phyloP scores from a whole-genome alignment of 345 rosid species.

The Eucalyptus marginata region DNA sequence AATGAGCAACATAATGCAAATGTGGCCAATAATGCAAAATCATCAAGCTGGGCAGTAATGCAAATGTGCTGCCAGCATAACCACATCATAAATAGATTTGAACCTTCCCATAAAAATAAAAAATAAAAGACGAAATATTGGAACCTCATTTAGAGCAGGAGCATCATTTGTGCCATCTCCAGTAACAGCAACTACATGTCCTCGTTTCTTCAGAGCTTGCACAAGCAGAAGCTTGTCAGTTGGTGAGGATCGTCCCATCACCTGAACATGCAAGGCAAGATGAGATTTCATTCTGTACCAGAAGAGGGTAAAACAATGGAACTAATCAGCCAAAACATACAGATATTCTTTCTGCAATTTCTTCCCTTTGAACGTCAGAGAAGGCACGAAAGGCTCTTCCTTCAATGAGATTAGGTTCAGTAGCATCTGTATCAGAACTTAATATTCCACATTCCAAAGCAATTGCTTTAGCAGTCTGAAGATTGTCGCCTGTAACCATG shows the following conservation, averaged over 20 bases:
- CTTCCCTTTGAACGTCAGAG: background rate
- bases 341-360: background rate
- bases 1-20: background rate
- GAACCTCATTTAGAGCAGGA: conserved; percentile 18
- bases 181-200: conserved; percentile 38
- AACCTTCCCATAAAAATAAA: background rate
- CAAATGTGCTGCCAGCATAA: background rate
- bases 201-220: conserved; percentile 14
- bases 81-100: background rate
- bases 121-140: background rate
- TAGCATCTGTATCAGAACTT: background rate
- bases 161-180: conserved; percentile 57
- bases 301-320: background rate
- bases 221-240: conserved; percentile 41
- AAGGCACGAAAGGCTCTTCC: conserved; percentile 1
- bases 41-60: background rate
- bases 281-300: background rate
- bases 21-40: background rate
- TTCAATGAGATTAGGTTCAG: background rate
- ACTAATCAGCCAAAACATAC: background rate
- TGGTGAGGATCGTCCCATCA: conserved; percentile 48
- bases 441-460: conserved; percentile 9
- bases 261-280: background rate
- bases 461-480: conserved; percentile 4
- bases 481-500: conserved; percentile 8